Base-by-base conservation (phyloP, 2,329 filamentous ascomycete genomes). In the Fusarium domesticum region DNA sequence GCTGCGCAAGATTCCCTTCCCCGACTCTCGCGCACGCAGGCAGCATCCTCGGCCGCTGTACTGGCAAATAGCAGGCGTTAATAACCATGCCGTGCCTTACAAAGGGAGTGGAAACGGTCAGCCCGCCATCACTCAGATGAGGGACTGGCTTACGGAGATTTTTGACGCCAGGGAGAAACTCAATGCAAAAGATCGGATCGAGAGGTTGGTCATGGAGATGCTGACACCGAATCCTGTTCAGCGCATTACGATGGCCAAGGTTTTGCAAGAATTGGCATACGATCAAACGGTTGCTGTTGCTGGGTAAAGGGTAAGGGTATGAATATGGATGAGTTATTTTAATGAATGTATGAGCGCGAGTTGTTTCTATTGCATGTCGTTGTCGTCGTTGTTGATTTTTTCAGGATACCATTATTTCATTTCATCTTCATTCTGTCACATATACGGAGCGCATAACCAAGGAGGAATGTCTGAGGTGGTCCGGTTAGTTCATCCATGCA, bases 41-140 rank as follows among this genome's bases (percentile, higher is more conserved):
- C 67, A 70, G 2, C 73, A 77, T 45, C 70, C 72, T 1, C 70
- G 69, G 43, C 73, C 74, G 19, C 64, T 81, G 16, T 79, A 80
- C 63, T 82, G 78, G 78, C 67, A 72, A 57, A 81, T 82, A 48
- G 75, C 76, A 1, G 76, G 78, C 31, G 65, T 81, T 32, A 77
- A 81, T 60, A 71, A 66, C 43, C 65, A 57, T 45, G 58, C 42
- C 45, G 25, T 53, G 5, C 55, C 61, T 2, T 37, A 64, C 44
- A 64, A 64, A 49, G 64, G 66, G 42, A 61, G 61, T 37, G 65
- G 65, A 43, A 69, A 68, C 39, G 66, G 67, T 12, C 63, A 64
- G 40, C 60, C 63, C 5, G 77, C 78, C 4, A 69, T 71, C 3
- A 51, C 64, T 11, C 74, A 79, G 59, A 81, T 82, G 78, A 72